phyloP scores from a whole-genome alignment of 139 green algal species.

The Klebsormidium nitens region DNA sequence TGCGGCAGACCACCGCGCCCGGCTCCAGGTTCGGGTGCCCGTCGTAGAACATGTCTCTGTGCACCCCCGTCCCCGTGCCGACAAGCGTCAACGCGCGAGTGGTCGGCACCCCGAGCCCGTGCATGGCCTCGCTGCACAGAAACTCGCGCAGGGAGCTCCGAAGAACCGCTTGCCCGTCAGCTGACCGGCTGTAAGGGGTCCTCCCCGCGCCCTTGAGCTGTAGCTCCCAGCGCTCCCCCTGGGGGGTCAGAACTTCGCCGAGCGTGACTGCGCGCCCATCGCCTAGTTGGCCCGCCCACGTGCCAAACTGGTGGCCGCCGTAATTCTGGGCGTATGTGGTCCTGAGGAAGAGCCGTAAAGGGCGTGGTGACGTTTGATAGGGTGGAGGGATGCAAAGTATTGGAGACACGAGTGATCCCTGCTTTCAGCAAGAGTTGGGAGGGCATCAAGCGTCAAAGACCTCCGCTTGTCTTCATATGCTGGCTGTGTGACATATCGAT shows the following conservation, averaged over 20 bases:
- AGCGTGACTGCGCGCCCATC: slow-evolving; percentile 48
- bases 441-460: slow-evolving; percentile 4
- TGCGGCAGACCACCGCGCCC: slow-evolving; percentile 73
- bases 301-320: slow-evolving; percentile 41
- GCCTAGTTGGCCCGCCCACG: slow-evolving; percentile 44
- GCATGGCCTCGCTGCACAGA: slow-evolving; percentile 81
- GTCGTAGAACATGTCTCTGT: slow-evolving; percentile 79
- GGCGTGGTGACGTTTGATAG: no score
- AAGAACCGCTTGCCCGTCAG: slow-evolving; percentile 67
- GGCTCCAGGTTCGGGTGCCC: slow-evolving; percentile 56
- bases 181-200: slow-evolving; percentile 82
- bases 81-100: slow-evolving; percentile 82
- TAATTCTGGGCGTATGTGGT: slow-evolving; percentile 59
- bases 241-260: slow-evolving; percentile 25
- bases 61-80: slow-evolving; percentile 68
- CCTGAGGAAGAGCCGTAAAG: slow-evolving; percentile 11
- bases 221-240: slow-evolving; percentile 73
- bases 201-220: slow-evolving; percentile 93
- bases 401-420: no score
- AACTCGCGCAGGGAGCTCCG: slow-evolving; percentile 79
- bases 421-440: no score
- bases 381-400: no score
- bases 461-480: background rate
- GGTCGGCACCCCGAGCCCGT: slow-evolving; percentile 69
- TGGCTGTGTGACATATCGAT: background rate